Conservation (phyloP, 805 yeast genomes). For the Candida lessepsii region DNA sequence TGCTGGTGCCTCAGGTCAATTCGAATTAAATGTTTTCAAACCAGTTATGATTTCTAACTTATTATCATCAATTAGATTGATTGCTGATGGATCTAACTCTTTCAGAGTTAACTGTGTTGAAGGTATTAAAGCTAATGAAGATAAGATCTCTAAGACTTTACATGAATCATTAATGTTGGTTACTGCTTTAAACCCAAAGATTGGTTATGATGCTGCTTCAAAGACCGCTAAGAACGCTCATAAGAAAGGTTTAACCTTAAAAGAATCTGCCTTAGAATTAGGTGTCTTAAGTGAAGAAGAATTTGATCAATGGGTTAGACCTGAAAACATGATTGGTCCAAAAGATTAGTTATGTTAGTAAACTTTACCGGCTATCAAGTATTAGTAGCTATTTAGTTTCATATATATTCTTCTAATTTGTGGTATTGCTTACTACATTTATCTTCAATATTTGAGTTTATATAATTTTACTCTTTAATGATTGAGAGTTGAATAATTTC, state of each 20-base stretch:
- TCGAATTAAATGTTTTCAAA: constrained; percentile 96
- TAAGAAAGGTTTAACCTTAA: constrained; percentile 93
- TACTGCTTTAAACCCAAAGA: constrained; percentile 97
- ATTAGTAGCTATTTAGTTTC: too few relatives aligned
- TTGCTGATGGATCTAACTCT: constrained; percentile 86
- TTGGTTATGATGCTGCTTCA: constrained; percentile 96
- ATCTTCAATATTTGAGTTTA: too few relatives aligned
- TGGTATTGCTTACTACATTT: too few relatives aligned
- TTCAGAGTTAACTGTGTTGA: constrained; percentile 95
- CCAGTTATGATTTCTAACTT: constrained; percentile 93
- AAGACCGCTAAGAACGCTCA: constrained; percentile 99
- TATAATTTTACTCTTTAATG: too few relatives aligned
- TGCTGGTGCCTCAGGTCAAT: constrained; percentile 98
- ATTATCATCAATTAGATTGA: constrained; percentile 79
- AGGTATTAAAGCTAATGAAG: constrained; percentile 86
- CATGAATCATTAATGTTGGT: constrained; percentile 97
- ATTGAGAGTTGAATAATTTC: too few relatives aligned
- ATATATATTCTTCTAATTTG: neutral
- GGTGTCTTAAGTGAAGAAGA: constrained; percentile 80
- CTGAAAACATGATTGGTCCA: constrained; percentile 98
- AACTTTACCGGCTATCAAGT: neutral
- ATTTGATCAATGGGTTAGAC: constrained; percentile 95
- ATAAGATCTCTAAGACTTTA: constrained; percentile 81
- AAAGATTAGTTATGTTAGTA: constrained; percentile 37
- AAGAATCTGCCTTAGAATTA: constrained; percentile 90